These are phyloP conservation scores for Sisymbrium altissimum DNA, from an alignment of 345 rosid genomes.

Conservation along the genomic window DNA sequence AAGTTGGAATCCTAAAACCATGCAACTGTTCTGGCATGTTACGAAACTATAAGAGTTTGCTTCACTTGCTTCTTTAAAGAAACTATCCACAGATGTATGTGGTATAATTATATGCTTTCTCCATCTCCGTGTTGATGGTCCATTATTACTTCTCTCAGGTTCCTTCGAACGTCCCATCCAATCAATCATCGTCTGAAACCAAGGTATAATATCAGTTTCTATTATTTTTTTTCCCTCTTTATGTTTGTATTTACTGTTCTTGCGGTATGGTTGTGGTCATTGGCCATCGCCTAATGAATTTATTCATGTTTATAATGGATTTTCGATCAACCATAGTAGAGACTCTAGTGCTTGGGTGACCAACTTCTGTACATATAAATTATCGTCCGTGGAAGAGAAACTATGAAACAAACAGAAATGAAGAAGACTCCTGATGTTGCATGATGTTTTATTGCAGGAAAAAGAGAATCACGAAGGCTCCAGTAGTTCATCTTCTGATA, in stretches of 20 bases:
- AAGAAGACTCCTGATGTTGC: conserved; percentile 3
- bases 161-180: conserved; percentile 54
- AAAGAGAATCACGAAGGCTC: conserved; percentile 38
- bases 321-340: background rate
- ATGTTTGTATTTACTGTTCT: background rate
- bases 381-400: background rate
- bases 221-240: background rate
- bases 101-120: background rate
- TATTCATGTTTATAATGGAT: background rate
- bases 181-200: conserved; percentile 42
- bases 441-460: conserved; percentile 43
- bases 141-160: conserved; percentile 46
- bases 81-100: background rate
- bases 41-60: background rate
- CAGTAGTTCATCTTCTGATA: conserved; percentile 63
- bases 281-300: background rate
- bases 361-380: too few relatives aligned
- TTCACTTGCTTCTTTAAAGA: background rate
- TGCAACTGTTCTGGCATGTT: background rate
- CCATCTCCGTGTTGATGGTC: background rate
- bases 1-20: background rate
- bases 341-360: background rate
- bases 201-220: conserved; percentile 44
- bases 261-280: background rate
- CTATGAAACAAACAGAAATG: background rate